Evolutionary conservation across 1,284 basidiomycete genomes (phyloP), one percentile per base, ranked within the genome.

Genomic region (Caloboletus firmus): DNA sequence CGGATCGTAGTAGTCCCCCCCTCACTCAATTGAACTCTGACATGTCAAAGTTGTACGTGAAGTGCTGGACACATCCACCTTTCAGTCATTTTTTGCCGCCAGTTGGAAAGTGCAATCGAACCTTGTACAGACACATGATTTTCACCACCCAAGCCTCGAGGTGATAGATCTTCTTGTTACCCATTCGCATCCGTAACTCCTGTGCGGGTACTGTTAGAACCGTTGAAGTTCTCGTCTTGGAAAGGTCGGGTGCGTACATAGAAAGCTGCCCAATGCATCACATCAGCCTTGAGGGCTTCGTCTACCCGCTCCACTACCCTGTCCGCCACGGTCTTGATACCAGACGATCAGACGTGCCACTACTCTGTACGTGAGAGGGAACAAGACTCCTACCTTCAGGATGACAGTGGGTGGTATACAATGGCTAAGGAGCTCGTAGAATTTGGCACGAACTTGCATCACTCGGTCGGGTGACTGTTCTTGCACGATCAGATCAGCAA

Each of bases 371-470:
- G 18, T 41, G 26, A 41, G 37, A 53, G 1, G 26, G 31, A 41
- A 46, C 11, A 24, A 20, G 30, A 15, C 36, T 54, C 76, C 52
- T 51, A 94, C 94, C 81, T 96, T 94, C 44, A 98, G 72, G 44
- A 98, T 85, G 40, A 95, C 76, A 0, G 91, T 90, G 2, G 97
- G 90, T n/a, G 97, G 97, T 70, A 99, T 98, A 70, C 96, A 98
- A 69, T 99, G 97, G 56, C 91, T 93, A 55, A 99, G 78, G 45
- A 99, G 79, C 74, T 99, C 97, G 71, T 99, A 99, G 49, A 98
- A 81, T 74, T 96, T 98, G 35, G 83, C 82, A 51, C 97, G 83
- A 11, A 98, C 91, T 66, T 94, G 92, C 79, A 98, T 90, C 47
- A 99, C 84, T 52, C 87, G 84, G 55, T 89, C 84, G 13, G 97